These are phyloP conservation scores for Phytopythium cucurbitacearum DNA, from an alignment of 352 stramenopile species.

Conservation along the genomic window DNA sequence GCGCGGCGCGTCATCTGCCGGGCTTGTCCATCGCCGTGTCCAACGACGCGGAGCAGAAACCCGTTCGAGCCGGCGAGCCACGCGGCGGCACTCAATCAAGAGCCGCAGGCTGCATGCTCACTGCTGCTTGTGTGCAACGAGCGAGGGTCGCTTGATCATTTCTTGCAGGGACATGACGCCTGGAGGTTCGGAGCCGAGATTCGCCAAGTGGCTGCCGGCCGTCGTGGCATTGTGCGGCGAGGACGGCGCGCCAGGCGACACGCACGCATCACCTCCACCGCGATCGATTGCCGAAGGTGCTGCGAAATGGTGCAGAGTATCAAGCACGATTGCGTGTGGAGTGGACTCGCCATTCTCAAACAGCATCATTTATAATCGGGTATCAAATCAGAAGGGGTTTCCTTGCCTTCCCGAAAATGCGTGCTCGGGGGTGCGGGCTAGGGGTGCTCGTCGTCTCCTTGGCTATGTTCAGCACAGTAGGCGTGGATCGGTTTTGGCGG, in stretches of 20 bases:
- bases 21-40: slow-evolving; percentile 5
- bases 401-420: no score
- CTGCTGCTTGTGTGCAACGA: neutral
- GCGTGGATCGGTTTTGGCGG: neutral
- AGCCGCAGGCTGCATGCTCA: neutral
- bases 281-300: neutral
- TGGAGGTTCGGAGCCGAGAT: neutral
- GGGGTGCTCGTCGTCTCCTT: slow-evolving; percentile 2
- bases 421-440: neutral
- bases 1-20: slow-evolving; percentile 1
- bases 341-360: neutral
- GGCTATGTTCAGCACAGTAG: neutral
- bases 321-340: no score
- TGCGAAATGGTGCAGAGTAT: neutral
- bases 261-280: neutral
- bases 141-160: no score
- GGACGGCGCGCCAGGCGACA: neutral
- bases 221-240: slow-evolving; percentile 5
- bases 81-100: neutral
- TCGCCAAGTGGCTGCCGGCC: neutral
- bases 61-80: neutral
- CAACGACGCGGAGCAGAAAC: slow-evolving; percentile 3
- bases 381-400: neutral
- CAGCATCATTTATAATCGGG: neutral
- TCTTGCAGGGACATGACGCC: no score